Evolutionary conservation across 768 basidiomycete genomes (phyloP).

Genomic region (Phaffia australis): DNA sequence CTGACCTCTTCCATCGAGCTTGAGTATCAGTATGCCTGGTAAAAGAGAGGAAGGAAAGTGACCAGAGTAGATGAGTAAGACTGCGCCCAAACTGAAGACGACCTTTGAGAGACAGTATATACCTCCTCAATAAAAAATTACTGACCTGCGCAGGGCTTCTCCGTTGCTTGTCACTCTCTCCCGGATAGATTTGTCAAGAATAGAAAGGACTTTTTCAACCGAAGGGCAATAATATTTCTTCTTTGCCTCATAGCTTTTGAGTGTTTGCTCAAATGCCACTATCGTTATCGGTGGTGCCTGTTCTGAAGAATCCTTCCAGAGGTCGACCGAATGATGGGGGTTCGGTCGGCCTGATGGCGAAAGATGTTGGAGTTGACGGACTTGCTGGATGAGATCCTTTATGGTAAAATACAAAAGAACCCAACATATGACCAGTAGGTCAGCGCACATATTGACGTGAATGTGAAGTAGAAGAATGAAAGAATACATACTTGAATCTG

Average conservation of each 20-base stretch:
- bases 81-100: too few species aligned
- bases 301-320: conserved; percentile 44
- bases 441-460: too few species aligned
- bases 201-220: conserved; percentile 78
- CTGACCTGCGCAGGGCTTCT: conserved; percentile 64
- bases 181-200: conserved; percentile 85
- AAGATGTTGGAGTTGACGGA: conserved; percentile 23
- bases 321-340: conserved; percentile 4
- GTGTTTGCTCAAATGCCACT: conserved; percentile 54
- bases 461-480: neutral
- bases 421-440: too few species aligned
- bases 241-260: conserved; percentile 34
- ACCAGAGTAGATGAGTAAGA: too few species aligned
- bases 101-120: neutral
- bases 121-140: neutral
- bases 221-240: conserved; percentile 76
- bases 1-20: neutral
- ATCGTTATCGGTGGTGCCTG: conserved; percentile 43
- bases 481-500: conserved; percentile 64
- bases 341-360: conserved; percentile 4
- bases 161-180: conserved; percentile 95
- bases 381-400: conserved; percentile 29
- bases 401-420: neutral
- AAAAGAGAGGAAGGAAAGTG: neutral
- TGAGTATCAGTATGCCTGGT: neutral